Evolutionary conservation across 2,329 filamentous ascomycete genomes (phyloP).

Genomic region (Sporothrix humicola): DNA sequence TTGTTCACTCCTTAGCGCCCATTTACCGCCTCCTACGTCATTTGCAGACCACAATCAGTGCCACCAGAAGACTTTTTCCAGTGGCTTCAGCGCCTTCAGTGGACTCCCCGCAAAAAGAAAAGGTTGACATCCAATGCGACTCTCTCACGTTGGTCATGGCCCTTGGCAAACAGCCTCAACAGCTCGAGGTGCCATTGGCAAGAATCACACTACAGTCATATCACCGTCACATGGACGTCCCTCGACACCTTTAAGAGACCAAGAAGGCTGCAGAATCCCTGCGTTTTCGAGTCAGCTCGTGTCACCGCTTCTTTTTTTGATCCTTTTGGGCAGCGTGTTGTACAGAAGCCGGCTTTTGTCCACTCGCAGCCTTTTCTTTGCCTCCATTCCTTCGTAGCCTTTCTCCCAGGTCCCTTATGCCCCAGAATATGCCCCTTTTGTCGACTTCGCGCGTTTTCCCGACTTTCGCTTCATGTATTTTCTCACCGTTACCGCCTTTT

Average conservation of each 20-base stretch:
- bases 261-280: not conserved
- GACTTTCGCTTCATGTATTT: not conserved
- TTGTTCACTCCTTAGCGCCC: not conserved
- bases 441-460: not conserved
- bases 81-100: not conserved
- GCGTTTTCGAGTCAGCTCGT: not conserved
- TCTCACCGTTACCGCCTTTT: not conserved
- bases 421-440: slow-evolving; percentile 10
- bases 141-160: slow-evolving; percentile 2
- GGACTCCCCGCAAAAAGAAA: not conserved
- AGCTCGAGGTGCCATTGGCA: not conserved
- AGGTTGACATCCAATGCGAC: not conserved
- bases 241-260: not conserved
- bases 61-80: not conserved
- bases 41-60: not conserved
- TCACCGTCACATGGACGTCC: slow-evolving; percentile 7
- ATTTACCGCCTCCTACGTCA: slow-evolving; percentile 5
- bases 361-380: not conserved
- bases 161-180: slow-evolving; percentile 13
- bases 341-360: not conserved
- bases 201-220: not conserved
- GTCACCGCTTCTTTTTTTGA: not conserved
- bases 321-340: not conserved
- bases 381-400: slow-evolving; percentile 5
- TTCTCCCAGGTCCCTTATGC: not conserved